These are phyloP conservation scores for Skeletonema marinoi DNA, from an alignment of 108 stramenopile species.

Conservation along the genomic window DNA sequence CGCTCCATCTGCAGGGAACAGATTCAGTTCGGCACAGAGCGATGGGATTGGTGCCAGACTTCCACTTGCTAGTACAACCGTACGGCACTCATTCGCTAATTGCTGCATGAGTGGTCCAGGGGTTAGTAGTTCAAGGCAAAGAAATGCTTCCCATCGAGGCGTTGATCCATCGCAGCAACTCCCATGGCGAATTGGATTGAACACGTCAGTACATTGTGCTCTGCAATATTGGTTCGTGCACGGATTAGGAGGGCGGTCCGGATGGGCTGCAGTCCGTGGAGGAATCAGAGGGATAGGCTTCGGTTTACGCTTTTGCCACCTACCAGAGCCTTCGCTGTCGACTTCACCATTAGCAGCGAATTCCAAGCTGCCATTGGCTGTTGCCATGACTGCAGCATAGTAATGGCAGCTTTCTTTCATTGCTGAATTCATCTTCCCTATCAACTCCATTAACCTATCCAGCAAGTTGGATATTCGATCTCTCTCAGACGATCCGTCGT, in stretches of 20 bases:
- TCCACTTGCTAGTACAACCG: constrained; percentile 75
- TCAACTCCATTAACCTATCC: constrained; percentile 41
- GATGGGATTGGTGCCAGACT: constrained; percentile 71
- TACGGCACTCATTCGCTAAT: constrained; percentile 51
- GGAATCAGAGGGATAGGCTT: constrained; percentile 49
- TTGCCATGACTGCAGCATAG: constrained; percentile 48
- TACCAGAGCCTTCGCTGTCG: constrained; percentile 14
- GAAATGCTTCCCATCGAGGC: constrained; percentile 65
- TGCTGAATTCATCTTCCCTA: constrained; percentile 40
- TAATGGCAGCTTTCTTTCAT: constrained; percentile 43
- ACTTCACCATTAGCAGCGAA: constrained; percentile 48
- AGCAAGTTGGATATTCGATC: constrained; percentile 27
- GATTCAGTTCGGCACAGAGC: constrained; percentile 72
- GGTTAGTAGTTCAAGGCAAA: constrained; percentile 63
- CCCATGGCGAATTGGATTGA: constrained; percentile 60
- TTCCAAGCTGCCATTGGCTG: constrained; percentile 68
- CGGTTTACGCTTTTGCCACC: constrained; percentile 51
- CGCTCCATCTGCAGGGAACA: constrained; percentile 28
- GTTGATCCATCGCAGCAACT: constrained; percentile 59
- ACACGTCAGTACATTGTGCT: constrained; percentile 23
- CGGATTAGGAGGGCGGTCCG: constrained; percentile 37
- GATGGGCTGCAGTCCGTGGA: constrained; percentile 43
- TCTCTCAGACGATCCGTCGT: constrained; percentile 14
- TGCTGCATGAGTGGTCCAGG: constrained; percentile 62
- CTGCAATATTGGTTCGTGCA: constrained; percentile 45